Evolutionary conservation across 805 yeast genomes (phyloP).

Genomic region (Suhomyces xylopsoci): DNA sequence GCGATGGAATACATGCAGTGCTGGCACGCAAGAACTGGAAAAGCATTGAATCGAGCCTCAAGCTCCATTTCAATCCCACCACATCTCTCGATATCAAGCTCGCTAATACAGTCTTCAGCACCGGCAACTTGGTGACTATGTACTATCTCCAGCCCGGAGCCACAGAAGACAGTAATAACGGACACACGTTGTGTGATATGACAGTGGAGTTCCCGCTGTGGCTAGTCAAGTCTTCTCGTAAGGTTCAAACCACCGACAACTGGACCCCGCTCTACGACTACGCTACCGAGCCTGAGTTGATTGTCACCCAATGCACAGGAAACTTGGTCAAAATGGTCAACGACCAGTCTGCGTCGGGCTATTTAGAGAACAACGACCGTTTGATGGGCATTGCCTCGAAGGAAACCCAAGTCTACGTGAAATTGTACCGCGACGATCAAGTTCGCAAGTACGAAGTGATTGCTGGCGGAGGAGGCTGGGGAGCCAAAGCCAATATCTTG

Average conservation of each 20-base stretch:
- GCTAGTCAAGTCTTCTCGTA: constrained; percentile 2
- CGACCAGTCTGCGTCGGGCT: constrained; percentile 53
- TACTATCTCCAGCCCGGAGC: constrained; percentile 26
- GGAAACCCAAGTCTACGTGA: constrained; percentile 42
- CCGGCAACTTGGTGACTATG: constrained; percentile 32
- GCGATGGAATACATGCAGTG: constrained; percentile 36
- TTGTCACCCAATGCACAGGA: constrained; percentile 50
- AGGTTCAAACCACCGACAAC: constrained; percentile 18
- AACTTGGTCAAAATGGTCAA: constrained; percentile 60
- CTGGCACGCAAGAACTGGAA: constrained; percentile 40
- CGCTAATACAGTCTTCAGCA: constrained; percentile 41
- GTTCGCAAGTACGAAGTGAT: constrained; percentile 44
- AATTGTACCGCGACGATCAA: constrained; percentile 17
- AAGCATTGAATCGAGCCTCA: constrained; percentile 22
- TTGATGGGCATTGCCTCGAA: constrained; percentile 41
- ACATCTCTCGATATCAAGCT: constrained; percentile 21
- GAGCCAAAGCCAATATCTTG: constrained; percentile 62
- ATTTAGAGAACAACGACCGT: constrained; percentile 43
- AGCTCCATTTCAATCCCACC: constrained; percentile 9
- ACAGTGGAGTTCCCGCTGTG: constrained; percentile 20
- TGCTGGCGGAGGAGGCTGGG: constrained; percentile 81
- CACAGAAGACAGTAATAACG: constrained; percentile 17
- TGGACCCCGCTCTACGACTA: constrained; percentile 32
- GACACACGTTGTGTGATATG: constrained; percentile 29
- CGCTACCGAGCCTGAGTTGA: constrained; percentile 23